Percentiles rank a stretch among this genome's conserved stretches.
phyloP scores from a whole-genome alignment of 192 early-diverging fungal species.

The Backusella sp. region DNA sequence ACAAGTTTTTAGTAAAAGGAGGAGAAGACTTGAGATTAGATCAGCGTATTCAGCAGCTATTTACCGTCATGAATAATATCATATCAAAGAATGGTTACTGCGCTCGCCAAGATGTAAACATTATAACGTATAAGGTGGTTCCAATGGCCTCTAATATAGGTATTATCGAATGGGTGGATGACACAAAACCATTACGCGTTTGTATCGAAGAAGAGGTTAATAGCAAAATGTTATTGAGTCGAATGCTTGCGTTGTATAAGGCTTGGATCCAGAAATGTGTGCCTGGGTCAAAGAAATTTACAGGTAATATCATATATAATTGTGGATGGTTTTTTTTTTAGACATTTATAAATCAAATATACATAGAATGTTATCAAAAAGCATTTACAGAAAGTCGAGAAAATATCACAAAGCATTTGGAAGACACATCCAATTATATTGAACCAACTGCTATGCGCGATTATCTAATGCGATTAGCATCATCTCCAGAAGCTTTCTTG shows the following conservation, averaged over 20 bases:
- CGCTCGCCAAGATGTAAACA: constrained; percentile 48
- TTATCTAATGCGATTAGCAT: constrained; percentile 58
- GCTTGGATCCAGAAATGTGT: constrained; percentile 40
- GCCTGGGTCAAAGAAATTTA: constrained; percentile 42
- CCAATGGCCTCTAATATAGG: constrained; percentile 62
- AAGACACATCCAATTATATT: constrained; percentile 38
- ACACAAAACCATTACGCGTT: constrained; percentile 64
- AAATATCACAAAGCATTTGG: constrained; percentile 51
- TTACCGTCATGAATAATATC: constrained; percentile 75
- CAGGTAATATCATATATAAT: constrained; percentile 28
- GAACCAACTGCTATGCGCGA: constrained; percentile 46
- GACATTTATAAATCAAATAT: not conserved
- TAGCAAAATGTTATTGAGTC: constrained; percentile 40
- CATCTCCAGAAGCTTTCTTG: constrained; percentile 72
- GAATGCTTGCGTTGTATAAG: constrained; percentile 43
- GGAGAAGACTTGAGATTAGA: constrained; percentile 82
- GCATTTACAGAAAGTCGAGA: constrained; percentile 52
- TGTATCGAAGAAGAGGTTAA: constrained; percentile 56
- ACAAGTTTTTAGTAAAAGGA: constrained; percentile 78
- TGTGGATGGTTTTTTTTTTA: not conserved
- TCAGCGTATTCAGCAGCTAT: constrained; percentile 77
- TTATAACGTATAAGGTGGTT: constrained; percentile 74
- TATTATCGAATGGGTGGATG: constrained; percentile 75
- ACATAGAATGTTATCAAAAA: constrained; percentile 52
- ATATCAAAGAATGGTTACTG: constrained; percentile 56